Conservation (phyloP, 805 yeast species). For the Wickerhamiella nectarea region DNA sequence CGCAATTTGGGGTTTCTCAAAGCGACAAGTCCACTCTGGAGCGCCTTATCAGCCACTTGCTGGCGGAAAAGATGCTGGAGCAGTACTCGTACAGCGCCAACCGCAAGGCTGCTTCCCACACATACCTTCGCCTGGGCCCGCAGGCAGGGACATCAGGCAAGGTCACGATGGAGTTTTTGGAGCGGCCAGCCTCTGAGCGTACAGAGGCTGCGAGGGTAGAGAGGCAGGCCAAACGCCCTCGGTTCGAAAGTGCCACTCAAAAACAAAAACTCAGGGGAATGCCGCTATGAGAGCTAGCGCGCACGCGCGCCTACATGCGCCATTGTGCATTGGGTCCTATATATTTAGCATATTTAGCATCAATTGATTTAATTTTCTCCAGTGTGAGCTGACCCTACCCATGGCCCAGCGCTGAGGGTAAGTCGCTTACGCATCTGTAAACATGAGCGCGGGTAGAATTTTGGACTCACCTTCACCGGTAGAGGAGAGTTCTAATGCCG, state of each 20-base stretch:
- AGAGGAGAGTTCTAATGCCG: too few species aligned
- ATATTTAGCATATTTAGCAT: too few species aligned
- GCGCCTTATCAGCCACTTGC: slow-evolving; percentile 65
- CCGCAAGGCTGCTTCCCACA: neutral
- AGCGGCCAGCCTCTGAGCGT: neutral
- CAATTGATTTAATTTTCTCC: too few species aligned
- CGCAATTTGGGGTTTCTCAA: slow-evolving; percentile 62
- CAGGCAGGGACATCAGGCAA: neutral
- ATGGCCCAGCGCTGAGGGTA: too few species aligned
- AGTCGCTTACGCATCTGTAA: too few species aligned
- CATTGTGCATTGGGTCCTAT: too few species aligned
- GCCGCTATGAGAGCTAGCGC: neutral
- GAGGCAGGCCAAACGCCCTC: neutral
- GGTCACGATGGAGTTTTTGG: slow-evolving; percentile 2
- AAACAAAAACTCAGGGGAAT: neutral
- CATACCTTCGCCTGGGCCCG: neutral
- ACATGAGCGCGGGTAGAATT: too few species aligned
- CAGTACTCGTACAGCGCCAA: slow-evolving; percentile 30
- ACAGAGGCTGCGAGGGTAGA: neutral
- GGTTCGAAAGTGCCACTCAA: neutral
- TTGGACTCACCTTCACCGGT: too few species aligned
- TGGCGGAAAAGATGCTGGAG: slow-evolving; percentile 47
- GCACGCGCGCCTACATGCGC: too few species aligned
- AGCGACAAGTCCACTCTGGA: slow-evolving; percentile 60
- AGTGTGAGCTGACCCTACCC: too few species aligned